Base-by-base conservation (phyloP, 495 filamentous ascomycete genomes). In the Physcia stellaris region DNA sequence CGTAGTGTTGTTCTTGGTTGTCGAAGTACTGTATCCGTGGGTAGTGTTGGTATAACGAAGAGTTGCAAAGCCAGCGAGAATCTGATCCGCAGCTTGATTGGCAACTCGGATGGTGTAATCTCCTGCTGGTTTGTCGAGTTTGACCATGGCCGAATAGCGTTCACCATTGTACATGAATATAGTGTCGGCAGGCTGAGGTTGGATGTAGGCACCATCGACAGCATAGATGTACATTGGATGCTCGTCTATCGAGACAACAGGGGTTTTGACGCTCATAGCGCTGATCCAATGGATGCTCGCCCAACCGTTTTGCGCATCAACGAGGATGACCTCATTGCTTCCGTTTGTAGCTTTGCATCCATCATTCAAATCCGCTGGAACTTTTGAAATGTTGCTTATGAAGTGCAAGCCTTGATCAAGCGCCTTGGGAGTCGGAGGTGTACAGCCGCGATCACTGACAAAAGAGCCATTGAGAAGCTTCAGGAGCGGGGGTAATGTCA, bases 191-290 rank as follows among this genome's bases (percentile, higher is more conserved):
- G 47, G 39, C 33, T 58, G 47, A 12, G 62, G 64, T 20, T 57
- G 45, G 33, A 68, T 56, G 43, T 64, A 64, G 2, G 50, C 49
- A 23, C 64, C 64, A 37, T 68, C 63, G 7, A 61, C 59, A 12
- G 53, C 59, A 42, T 67, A 67, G 13, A 68, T 37, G 52, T 52
- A 68, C 50, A 68, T 49, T 9, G 55, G 46, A 33, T 59, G 56
- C 17, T 59, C 55, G 37, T 67, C 63, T 29, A 67, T 62, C 6
- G 61, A 59, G 41, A 65, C 51, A 6, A 33, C 21, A n/a, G 43
- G 42, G 2, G 43, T 55, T 7, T 57, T 45, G 4, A 62, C 24
- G 22, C 46, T 51, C 15, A 53, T 47, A n/a, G 57, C 37, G 22
- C 52, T 54, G 32, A 67, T 57, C 20, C 60, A 37, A 18, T 63